Evolutionary conservation across 2,329 filamentous ascomycete species (phyloP), one percentile per base, ranked within the genome.

Genomic region (Trichoderma arundinaceum): DNA sequence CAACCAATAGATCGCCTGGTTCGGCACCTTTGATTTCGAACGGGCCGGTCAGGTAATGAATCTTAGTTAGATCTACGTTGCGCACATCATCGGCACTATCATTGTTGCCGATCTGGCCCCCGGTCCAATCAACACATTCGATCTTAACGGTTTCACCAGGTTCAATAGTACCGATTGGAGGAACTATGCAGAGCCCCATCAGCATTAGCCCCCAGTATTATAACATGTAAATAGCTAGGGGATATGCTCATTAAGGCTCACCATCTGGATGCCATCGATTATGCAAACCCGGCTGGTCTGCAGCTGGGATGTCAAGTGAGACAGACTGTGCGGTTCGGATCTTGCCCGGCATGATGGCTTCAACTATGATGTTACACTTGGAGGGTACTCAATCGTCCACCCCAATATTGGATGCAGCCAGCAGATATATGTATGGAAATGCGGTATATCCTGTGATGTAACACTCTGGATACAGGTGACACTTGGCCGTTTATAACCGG

Each of bases 251-350:
- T 38, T 12, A 10, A 15, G 17, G 74, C 83, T 60, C 83, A 93
- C 92, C 90, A 70, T 96, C 93, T 41, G 94, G 94, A 74, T 97
- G 94, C 94, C 93, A 97, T 76, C 93, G 85, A 74, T 97, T 97
- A 59, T 94, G 91, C 9, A 94, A 79, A 59, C 85, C 84, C 2
- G 85, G 77, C 74, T 94, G 91, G 68, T 92, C 86, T 41, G 83
- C 81, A 5, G 91, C 90, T 39, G 90, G 88, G 75, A 86, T 91
- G 66, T 91, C 84, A 33, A 94, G 80, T 0, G 69, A 71, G 28
- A 72, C 70, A 13, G 68, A 57, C 51, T 72, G 70, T 2, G 88
- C 89, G 41, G 88, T 91, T 65, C 92, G 87, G 70, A 94, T 88
- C 44, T 79, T 85, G 63, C 71, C 71, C 5, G 72, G 70, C 72